Evolutionary conservation across 495 filamentous ascomycete genomes (phyloP), one percentile per base, ranked within the genome.

Genomic region (Astrocystis sublimbata): DNA sequence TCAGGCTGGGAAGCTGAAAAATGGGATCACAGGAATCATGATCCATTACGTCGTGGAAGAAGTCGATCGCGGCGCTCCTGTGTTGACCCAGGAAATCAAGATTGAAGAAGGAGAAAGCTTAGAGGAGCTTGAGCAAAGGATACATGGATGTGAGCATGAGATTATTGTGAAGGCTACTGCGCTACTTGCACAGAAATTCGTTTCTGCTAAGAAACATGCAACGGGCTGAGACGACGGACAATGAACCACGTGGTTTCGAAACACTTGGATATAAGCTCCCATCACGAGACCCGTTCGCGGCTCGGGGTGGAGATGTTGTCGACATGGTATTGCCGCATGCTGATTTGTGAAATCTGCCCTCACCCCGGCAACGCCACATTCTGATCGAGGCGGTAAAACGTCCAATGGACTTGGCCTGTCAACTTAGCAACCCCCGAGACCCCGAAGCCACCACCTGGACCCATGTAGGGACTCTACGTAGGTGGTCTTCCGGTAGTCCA

Each of bases 41-140:
- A 86, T 96, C 3, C 92, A 96, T 75, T 87, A 91, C 70, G 91
- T 96, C 46, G 90, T 96, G 65, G 83, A 80, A 40, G 87, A 93
- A 67, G 92, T 96, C 41, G 93, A 96, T 75, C 83, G 87, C 71
- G 93, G 93, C 2, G 80, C 83, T 65, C 87, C 90, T 5, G 86
- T 96, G 64, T 72, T 93, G 55, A 83, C 88, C 10, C 73, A 79
- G 64, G 88, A 92, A 78, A 85, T 96, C 47, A 81, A 84, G 55
- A 88, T 92, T 64, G 78, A 75, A 47, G 81, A 86, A 59, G 88
- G 85, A 13, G 90, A 92, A 65, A 83, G 79, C 41, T 53, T 92
- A 38, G 79, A 87, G 55, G 80, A 79, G 19, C 82, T 94, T 46
- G 83, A 91, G 78, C 73, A 81, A 65, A 85, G 87, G 67, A 89